Evolutionary conservation across 2,329 filamentous ascomycete species (phyloP), one percentile per base, ranked within the genome.

Genomic region (Monosporascus sp.): DNA sequence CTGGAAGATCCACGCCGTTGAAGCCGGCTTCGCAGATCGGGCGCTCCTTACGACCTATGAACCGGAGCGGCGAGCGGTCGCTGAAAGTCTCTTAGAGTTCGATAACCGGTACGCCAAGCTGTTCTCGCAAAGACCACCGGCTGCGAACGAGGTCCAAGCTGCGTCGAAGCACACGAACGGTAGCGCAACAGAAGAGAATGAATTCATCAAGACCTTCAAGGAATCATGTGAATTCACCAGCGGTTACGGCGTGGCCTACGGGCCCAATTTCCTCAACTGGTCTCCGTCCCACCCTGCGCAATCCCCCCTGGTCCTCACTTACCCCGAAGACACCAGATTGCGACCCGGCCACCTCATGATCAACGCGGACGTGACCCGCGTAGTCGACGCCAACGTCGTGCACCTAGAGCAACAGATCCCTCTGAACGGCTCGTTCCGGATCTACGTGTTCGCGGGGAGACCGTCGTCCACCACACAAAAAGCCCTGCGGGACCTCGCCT

Each of bases 1-100:
- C 7, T 97, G 92, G 92, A 97, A 97, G 75, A 89, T 97, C 50
- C 92, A 96, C 67, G 85, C 89, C 37, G 93, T 97, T 9, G 91
- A 96, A 67, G 79, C 80, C 25, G 90, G 90, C 14, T 89, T 96
- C 60, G 89, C 90, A 1, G 74, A 85, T 31, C 86, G 89, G 56
- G 81, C 82, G 3, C 78, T 94, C 18, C 80, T 97, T 49, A 82
- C 85, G 57, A 94, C 92, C 0, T 97, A 97, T 69, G 90, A 97
- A 72, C 78, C 80, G 2, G 92, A 97, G 72, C 86, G 92, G 53
- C 92, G 89, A 67, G 79, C 87, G 53, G 87, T 95, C 43, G 93
- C 93, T 5, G 88, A 96, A 71, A 88, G 83, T 11, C 80, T 97
- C 0, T 78, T 97, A 14, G 79, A 87, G 67, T 97, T 97, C 65